Base-by-base conservation (phyloP, 2,329 filamentous ascomycete species). In the Aspergillus aculeatinus region DNA sequence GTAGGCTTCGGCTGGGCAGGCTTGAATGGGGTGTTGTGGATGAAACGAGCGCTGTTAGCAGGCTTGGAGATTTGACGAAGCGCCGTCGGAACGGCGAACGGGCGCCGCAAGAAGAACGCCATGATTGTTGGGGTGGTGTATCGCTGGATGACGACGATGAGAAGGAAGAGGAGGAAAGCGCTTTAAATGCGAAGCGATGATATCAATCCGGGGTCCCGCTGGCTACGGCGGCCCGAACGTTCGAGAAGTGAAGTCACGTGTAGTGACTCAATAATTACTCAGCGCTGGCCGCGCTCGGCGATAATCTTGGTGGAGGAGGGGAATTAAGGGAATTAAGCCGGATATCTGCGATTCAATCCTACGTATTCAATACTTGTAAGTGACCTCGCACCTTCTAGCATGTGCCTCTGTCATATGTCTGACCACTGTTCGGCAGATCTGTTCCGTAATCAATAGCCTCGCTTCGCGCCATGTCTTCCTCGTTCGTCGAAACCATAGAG, bases 91-190 rank as follows among this genome's bases (percentile, higher is more conserved):
- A 89, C 79, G 72, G 85, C 83, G 68, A 89, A 87, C 19, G 87
- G 87, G 66, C 85, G 84, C 72, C 85, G 81, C 65, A 89, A 78
- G 59, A 87, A 76, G 74, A 87, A 88, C 60, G 87, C 84, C 87
- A 89, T 90, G 65, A 59, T 64, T 70, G 65, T 47, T 63, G 60
- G 66, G 65, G 54, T 52, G 48, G 58, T 49, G 21, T 49, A 51
- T 61, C 9, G 58, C 48, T 27, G 57, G 27, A 50, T 58, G 51
- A 52, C 12, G 33, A 55, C 51, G 58, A 57, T 47, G 44, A 51
- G 31, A 53, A 66, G 48, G 53, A 57, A 56, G 42, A 58, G 59
- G 53, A 39, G 10, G 54, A 57, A 48, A 51, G 60, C 61, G 65
- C 65, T 70, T 67, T 62, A 35, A 64, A 59, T 63, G 48, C 44